Conservation (phyloP, 225 moss, liverwort and hornwort genomes). For the Marchantia paleacea region DNA sequence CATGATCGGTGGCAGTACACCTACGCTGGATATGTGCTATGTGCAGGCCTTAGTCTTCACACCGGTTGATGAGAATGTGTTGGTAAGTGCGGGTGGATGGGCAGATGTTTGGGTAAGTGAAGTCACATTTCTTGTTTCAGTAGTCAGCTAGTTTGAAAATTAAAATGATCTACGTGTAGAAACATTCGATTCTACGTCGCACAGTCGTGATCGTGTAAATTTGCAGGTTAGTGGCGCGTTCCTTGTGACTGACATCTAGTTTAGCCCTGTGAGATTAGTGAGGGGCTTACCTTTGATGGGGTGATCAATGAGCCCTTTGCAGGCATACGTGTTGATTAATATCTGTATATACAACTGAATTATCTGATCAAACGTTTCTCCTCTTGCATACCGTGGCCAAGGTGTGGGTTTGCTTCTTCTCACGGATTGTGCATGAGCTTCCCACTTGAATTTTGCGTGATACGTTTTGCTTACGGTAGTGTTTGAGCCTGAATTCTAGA, state of each 20-base stretch:
- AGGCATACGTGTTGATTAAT: background rate
- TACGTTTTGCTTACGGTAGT: too few species aligned
- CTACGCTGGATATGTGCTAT: background rate
- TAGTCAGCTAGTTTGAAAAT: background rate
- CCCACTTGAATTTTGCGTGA: too few species aligned
- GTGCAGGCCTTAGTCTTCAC: background rate
- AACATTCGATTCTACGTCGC: background rate
- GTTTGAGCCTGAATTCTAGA: too few species aligned
- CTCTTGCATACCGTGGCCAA: too few species aligned
- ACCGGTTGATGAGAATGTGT: background rate
- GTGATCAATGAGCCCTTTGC: background rate
- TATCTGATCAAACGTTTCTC: background rate
- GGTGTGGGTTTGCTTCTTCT: too few species aligned
- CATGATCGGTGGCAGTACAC: background rate
- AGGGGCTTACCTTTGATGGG: background rate
- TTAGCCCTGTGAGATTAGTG: background rate
- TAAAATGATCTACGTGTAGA: background rate
- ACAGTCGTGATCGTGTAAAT: background rate
- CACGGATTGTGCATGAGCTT: too few species aligned
- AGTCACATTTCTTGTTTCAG: background rate
- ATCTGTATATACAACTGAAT: background rate
- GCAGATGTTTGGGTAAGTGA: background rate
- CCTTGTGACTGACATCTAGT: background rate
- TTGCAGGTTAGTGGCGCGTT: background rate
- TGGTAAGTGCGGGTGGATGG: too few species aligned